Percentiles rank a stretch among this genome's conserved stretches.
Conservation (phyloP, 2,329 filamentous ascomycete species). For the Sclerotinia minor region DNA sequence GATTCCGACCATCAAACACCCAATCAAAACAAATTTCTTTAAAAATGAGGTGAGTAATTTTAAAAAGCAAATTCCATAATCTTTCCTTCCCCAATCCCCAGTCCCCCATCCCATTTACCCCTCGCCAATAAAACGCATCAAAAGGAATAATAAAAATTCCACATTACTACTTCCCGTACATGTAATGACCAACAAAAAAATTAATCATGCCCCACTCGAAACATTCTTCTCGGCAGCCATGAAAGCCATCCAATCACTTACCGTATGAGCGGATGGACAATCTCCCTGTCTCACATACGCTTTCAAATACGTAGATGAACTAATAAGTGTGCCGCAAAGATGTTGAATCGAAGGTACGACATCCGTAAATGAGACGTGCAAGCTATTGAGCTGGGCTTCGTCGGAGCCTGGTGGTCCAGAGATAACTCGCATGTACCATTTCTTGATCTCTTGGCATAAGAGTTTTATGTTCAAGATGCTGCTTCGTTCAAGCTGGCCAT, state of each 20-base stretch:
- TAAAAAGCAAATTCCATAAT: no score
- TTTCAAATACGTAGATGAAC: not conserved
- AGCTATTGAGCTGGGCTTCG: not conserved
- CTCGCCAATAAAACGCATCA: not conserved
- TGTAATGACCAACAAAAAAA: no score
- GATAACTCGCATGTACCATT: not conserved
- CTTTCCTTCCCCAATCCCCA: no score
- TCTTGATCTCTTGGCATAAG: not conserved
- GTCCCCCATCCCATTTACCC: no score
- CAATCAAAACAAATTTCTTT: no score
- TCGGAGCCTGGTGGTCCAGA: not conserved
- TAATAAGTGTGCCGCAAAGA: not conserved
- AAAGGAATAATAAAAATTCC: not conserved
- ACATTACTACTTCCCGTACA: no score
- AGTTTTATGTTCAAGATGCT: slow-evolving; percentile 11
- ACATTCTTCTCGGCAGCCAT: not conserved
- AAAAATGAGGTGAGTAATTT: no score
- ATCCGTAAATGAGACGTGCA: not conserved
- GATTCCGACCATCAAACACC: no score
- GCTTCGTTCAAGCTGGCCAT: not conserved
- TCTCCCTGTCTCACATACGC: not conserved
- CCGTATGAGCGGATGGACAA: not conserved
- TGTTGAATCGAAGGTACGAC: slow-evolving; percentile 5
- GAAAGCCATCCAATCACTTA: not conserved
- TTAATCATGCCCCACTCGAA: no score